Conservation (phyloP, 2,329 filamentous ascomycete genomes). For the Xylariaceae sp. region DNA sequence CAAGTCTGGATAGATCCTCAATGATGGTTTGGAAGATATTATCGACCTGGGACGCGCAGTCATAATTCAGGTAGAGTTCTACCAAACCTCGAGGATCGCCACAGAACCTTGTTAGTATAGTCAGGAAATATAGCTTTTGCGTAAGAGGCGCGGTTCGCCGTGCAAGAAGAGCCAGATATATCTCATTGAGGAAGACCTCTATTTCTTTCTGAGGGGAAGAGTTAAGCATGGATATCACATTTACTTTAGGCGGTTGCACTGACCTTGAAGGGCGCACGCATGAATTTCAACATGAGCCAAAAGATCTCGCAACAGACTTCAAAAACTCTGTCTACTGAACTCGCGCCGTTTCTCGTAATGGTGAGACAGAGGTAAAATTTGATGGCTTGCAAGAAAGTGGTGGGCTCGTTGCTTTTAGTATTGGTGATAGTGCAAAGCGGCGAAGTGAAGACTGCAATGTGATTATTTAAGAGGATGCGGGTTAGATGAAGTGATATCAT, state of each 20-base stretch:
- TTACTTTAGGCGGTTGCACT: slow-evolving; percentile 25
- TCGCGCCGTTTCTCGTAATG: slow-evolving; percentile 90
- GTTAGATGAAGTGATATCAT: slow-evolving; percentile 92
- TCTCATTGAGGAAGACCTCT: slow-evolving; percentile 95
- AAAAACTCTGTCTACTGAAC: slow-evolving; percentile 86
- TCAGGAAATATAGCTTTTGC: slow-evolving; percentile 90
- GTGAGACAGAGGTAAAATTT: slow-evolving; percentile 96
- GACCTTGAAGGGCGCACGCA: slow-evolving; percentile 90
- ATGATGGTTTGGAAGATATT: slow-evolving; percentile 97
- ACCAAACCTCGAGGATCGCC: slow-evolving; percentile 84
- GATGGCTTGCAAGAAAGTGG: slow-evolving; percentile 86
- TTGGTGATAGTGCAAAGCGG: slow-evolving; percentile 89
- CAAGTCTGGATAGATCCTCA: slow-evolving; percentile 86
- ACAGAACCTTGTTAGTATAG: slow-evolving; percentile 76
- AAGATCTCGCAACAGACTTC: slow-evolving; percentile 97
- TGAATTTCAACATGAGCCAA: slow-evolving; percentile 92
- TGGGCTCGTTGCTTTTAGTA: slow-evolving; percentile 82
- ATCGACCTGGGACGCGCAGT: slow-evolving; percentile 91
- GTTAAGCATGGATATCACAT: slow-evolving; percentile 31
- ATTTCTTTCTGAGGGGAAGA: slow-evolving; percentile 70
- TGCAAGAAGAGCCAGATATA: slow-evolving; percentile 88
- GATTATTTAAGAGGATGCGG: slow-evolving; percentile 91
- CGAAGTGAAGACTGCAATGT: slow-evolving; percentile 85
- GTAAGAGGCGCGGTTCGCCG: slow-evolving; percentile 79
- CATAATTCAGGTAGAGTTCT: slow-evolving; percentile 96